A percentile compares a stretch with the other conserved stretches of the same genome.
Evolutionary conservation across 164 flowering plant species (phyloP).

Genomic region (Stephania japonica): DNA sequence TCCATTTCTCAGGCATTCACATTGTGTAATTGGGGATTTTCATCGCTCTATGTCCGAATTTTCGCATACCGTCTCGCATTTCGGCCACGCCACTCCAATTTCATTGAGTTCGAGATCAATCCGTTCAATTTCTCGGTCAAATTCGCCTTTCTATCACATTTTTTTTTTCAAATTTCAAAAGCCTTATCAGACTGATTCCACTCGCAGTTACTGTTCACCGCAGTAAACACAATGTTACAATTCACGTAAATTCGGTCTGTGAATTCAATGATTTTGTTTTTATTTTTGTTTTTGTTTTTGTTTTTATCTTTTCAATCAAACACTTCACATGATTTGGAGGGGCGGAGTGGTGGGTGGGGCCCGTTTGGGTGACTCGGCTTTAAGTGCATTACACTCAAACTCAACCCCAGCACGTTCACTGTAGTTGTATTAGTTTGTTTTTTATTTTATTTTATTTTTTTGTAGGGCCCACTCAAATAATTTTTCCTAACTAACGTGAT

Average conservation of each 20-base stretch:
- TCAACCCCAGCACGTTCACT: not conserved
- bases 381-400: constrained; percentile 1
- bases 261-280: not conserved
- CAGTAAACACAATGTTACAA: too few species aligned
- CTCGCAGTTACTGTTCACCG: too few species aligned
- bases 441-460: too few species aligned
- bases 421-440: not conserved
- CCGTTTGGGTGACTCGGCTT: not conserved
- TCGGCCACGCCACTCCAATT: not conserved
- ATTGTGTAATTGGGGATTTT: not conserved
- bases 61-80: not conserved
- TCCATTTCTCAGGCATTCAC: too few species aligned
- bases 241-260: not conserved
- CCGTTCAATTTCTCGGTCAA: too few species aligned
- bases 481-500: not conserved
- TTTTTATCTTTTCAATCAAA: not conserved
- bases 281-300: too few species aligned
- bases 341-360: not conserved
- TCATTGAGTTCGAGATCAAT: not conserved
- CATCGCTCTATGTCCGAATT: not conserved
- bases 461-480: constrained; percentile 1
- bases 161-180: too few species aligned
- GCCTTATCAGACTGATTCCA: too few species aligned
- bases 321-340: not conserved
- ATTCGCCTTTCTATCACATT: too few species aligned